Evolutionary conservation across 2,329 filamentous ascomycete genomes (phyloP), one percentile per base, ranked within the genome.

Genomic region (Thielaviopsis musarum): DNA sequence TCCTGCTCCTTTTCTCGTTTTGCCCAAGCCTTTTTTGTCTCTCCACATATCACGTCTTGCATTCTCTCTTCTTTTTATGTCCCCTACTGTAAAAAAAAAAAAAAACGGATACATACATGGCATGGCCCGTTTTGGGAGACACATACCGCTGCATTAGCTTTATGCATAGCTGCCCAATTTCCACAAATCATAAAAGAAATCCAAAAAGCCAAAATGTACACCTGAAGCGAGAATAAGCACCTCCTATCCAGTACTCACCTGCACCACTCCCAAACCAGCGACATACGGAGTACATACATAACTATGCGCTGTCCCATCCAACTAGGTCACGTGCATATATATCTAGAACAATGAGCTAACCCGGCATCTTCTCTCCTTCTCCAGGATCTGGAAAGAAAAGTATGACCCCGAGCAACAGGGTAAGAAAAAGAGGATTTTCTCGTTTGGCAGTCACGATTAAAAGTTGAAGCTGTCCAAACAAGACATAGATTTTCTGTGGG

Each of bases 351-450:
- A 34, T 34, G 10, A 10, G 10, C 30, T 34, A 34, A 45, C 38
- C 17, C 38, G 7, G 2, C 24, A 45, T 13, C 15, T n/a, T 2
- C 15, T 7, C 5, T n/a, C 17, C 7, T 60, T 59, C 30, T 2
- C 5, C 69, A 95, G 89, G 91, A 96, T 97, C 69, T 96, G 91
- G 89, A 97, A 97, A 71, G 90, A 95, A 63, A 97, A 97, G 74
- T 96, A 97, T 74, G 79, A 79, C 66, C 76, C 78, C 38, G 73
- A 69, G 21, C 67, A 69, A 34, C 68, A 69, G 60, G 66, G 66
- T 26, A 66, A 72, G 69, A 73, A 77, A 68, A 73, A 76, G 64
- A 70, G 56, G 1, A n/a, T 54, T 22, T 53, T 58, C 30, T 56
- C 48, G 22, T 56, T 56, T 56, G 54, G 21, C 15, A 34, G 45